Conservation (phyloP, 2,329 filamentous ascomycete species). For the Fonsecaea pugnacius region DNA sequence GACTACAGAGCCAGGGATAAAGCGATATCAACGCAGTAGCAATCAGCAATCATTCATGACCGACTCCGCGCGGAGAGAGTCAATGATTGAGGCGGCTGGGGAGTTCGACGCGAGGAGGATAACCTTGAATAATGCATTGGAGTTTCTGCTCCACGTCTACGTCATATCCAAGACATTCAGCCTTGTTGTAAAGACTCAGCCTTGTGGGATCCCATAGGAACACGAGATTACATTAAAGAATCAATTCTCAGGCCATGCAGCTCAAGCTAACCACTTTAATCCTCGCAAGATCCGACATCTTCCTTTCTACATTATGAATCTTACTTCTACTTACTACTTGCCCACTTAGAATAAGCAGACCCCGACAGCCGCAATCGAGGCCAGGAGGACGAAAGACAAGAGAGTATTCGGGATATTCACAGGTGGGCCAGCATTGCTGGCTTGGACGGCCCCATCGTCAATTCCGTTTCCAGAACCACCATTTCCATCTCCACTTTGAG, state of each 20-base stretch:
- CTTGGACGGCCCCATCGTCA: not conserved
- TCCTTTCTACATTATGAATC: not conserved
- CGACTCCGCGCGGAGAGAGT: not conserved
- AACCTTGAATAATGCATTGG: not conserved
- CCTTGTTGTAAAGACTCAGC: not conserved
- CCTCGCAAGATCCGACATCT: not conserved
- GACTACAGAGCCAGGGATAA: not conserved
- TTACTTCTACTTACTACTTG: not conserved
- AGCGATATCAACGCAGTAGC: not conserved
- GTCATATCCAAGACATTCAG: not conserved
- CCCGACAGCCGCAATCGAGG: not conserved
- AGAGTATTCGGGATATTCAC: not conserved
- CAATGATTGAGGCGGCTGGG: not conserved
- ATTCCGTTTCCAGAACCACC: not conserved
- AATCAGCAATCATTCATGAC: not conserved
- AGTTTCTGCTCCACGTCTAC: not conserved
- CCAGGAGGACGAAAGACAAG: not conserved
- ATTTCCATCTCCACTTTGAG: not conserved
- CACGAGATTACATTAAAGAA: no score
- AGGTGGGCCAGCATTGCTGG: conserved; percentile 1
- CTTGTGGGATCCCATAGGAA: not conserved
- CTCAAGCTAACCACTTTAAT: not conserved
- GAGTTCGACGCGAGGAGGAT: not conserved
- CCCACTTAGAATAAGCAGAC: not conserved
- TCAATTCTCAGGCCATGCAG: not conserved